Percentiles rank a stretch among this genome's conserved stretches.
Evolutionary conservation across 768 basidiomycete species (phyloP).

Genomic region (Rickenella mellea): DNA sequence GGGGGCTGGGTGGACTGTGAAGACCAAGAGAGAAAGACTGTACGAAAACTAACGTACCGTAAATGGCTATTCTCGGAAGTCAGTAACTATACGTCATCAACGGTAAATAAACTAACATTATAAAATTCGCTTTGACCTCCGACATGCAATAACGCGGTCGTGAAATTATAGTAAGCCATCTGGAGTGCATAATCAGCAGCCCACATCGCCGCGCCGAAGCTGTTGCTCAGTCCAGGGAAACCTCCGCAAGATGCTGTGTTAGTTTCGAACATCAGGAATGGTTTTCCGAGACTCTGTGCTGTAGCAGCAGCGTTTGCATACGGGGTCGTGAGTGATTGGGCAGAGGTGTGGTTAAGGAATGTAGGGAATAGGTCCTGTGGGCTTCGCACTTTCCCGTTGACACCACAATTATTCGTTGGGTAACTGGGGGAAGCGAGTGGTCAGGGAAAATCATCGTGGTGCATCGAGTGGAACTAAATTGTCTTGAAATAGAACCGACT

Average conservation of each 20-base stretch:
- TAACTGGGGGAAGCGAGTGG: background rate
- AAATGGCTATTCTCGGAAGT: constrained; percentile 30
- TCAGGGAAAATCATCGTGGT: too few relatives aligned
- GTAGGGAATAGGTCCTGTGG: constrained; percentile 28
- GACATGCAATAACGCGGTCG: constrained; percentile 30
- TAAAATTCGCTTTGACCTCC: constrained; percentile 9
- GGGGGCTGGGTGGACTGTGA: constrained; percentile 25
- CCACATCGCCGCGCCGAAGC: constrained; percentile 56
- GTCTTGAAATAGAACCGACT: background rate
- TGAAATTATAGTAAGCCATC: constrained; percentile 47
- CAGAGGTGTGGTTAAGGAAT: constrained; percentile 35
- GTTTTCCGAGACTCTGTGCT: constrained; percentile 24
- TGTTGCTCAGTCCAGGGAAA: constrained; percentile 52
- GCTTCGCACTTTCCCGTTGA: constrained; percentile 1
- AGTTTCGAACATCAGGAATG: constrained; percentile 60
- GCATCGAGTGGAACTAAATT: background rate
- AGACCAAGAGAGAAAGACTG: constrained; percentile 14
- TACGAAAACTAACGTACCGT: constrained; percentile 28
- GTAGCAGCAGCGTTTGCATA: constrained; percentile 23
- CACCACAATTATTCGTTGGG: constrained; percentile 3
- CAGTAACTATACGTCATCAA: constrained; percentile 13
- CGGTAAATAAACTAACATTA: constrained; percentile 16
- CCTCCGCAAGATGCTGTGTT: constrained; percentile 66
- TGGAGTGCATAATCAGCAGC: constrained; percentile 51
- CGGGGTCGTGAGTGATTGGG: constrained; percentile 14